A percentile compares a stretch with the other conserved stretches of the same genome.
Evolutionary conservation across 2,329 filamentous ascomycete genomes (phyloP).

Genomic region (Proliferodiscus dingleyae): DNA sequence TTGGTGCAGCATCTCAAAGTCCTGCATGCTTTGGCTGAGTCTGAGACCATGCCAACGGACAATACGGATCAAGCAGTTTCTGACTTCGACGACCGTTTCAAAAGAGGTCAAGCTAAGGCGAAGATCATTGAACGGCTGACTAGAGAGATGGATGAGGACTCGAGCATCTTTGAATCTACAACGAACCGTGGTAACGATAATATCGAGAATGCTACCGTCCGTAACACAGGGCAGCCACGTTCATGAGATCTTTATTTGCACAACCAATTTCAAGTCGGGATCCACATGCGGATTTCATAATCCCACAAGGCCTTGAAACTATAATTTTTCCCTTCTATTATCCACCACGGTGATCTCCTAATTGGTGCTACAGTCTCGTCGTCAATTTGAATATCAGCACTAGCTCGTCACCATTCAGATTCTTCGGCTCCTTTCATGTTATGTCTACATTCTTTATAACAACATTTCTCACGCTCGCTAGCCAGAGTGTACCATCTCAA

Average conservation of each 20-base stretch:
- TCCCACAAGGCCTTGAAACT: no score
- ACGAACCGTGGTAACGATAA: slow-evolving; percentile 33
- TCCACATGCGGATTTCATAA: no score
- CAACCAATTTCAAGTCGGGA: neutral
- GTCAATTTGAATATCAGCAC: no score
- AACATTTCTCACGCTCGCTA: no score
- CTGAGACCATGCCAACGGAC: slow-evolving; percentile 67
- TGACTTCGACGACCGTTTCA: slow-evolving; percentile 85
- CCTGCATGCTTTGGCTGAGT: slow-evolving; percentile 74
- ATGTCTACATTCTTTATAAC: no score
- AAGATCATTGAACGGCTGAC: slow-evolving; percentile 77
- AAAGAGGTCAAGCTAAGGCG: slow-evolving; percentile 75
- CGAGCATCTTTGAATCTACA: slow-evolving; percentile 2
- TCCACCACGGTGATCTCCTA: no score
- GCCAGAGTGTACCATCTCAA: no score
- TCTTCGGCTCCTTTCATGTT: no score
- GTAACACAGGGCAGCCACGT: slow-evolving; percentile 23
- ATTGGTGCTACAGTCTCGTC: no score
- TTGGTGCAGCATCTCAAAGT: slow-evolving; percentile 71
- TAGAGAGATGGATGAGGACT: slow-evolving; percentile 36
- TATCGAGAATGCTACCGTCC: slow-evolving; percentile 43
- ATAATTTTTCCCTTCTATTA: no score
- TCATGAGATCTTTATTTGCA: neutral
- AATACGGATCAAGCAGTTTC: slow-evolving; percentile 88
- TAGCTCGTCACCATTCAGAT: no score